Percentiles rank a stretch among this genome's conserved stretches.
These are phyloP conservation scores for Penicillium occitanis DNA, from an alignment of 2,329 filamentous ascomycete species.

Conservation along the genomic window DNA sequence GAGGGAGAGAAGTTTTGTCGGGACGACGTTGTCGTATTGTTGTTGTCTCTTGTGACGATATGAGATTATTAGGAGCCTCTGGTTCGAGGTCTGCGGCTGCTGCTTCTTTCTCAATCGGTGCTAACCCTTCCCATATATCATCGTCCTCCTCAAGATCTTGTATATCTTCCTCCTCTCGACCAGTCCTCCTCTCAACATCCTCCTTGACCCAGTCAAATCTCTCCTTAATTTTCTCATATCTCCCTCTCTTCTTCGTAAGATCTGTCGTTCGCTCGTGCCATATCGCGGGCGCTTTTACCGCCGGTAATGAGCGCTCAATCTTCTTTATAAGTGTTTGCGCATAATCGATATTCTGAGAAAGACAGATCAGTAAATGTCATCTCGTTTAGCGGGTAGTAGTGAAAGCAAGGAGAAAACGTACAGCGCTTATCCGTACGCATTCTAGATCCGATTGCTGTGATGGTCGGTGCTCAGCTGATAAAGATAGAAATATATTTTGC, in stretches of 20 bases:
- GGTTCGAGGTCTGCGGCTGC: not conserved
- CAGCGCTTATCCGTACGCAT: constrained; percentile 43
- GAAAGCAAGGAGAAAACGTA: constrained; percentile 26
- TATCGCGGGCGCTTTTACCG: constrained; percentile 40
- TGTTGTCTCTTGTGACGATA: not conserved
- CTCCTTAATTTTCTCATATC: constrained; percentile 35
- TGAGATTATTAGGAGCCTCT: not conserved
- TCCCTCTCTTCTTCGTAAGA: constrained; percentile 39
- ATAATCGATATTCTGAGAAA: constrained; percentile 46
- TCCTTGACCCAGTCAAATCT: constrained; percentile 35
- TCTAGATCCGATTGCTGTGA: constrained; percentile 44
- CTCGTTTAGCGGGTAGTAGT: not conserved
- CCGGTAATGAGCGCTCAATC: constrained; percentile 42
- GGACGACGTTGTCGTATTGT: constrained; percentile 13
- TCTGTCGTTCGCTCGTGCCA: constrained; percentile 43
- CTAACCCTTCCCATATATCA: constrained; percentile 7
- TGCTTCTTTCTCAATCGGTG: not conserved
- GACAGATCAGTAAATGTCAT: constrained; percentile 11
- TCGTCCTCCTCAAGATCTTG: constrained; percentile 27
- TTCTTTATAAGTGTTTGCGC: constrained; percentile 43
- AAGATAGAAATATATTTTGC: constrained; percentile 42
- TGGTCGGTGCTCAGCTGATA: constrained; percentile 38
- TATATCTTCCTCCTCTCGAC: constrained; percentile 22
- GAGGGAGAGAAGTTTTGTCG: not conserved
- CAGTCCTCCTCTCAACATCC: constrained; percentile 22